These are phyloP conservation scores for Mortierella sp. DNA, from an alignment of 371 early-diverging fungal species.

Conservation along the genomic window DNA sequence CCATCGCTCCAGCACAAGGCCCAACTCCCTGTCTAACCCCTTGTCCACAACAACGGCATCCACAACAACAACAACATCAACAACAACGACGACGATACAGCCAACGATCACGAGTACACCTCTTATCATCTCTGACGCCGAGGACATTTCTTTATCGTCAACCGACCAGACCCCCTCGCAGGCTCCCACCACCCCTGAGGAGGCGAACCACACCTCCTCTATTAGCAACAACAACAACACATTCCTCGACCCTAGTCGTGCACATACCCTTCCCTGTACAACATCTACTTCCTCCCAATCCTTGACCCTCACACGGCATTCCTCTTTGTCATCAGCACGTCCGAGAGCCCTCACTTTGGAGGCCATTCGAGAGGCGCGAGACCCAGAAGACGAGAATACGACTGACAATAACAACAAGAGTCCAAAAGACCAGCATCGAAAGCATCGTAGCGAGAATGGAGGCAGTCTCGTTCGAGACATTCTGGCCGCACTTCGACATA, in stretches of 20 bases:
- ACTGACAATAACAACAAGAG: neutral
- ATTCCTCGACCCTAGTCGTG: conserved; percentile 23
- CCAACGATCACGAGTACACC: neutral
- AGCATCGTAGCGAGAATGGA: conserved; percentile 40
- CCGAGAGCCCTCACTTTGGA: conserved; percentile 38
- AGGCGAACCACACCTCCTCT: neutral
- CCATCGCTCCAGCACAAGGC: neutral
- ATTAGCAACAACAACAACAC: neutral
- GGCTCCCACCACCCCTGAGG: conserved; percentile 6
- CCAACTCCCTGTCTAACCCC: conserved; percentile 8
- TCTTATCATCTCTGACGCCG: neutral
- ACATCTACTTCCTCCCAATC: neutral
- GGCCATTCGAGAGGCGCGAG: conserved; percentile 9
- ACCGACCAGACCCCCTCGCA: conserved; percentile 16
- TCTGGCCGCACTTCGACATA: conserved; percentile 40
- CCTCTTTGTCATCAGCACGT: conserved; percentile 16
- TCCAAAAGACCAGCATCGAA: conserved; percentile 21
- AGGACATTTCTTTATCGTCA: neutral
- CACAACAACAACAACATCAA: conserved; percentile 2
- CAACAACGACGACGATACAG: neutral
- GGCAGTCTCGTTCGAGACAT: conserved; percentile 30
- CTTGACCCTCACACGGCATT: neutral
- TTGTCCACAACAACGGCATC: neutral
- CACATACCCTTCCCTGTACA: conserved; percentile 29
- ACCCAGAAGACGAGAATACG: neutral